A percentile compares a stretch with the other conserved stretches of the same genome.
Evolutionary conservation across 2,329 filamentous ascomycete genomes (phyloP).

Genomic region (Neonectria sp.): DNA sequence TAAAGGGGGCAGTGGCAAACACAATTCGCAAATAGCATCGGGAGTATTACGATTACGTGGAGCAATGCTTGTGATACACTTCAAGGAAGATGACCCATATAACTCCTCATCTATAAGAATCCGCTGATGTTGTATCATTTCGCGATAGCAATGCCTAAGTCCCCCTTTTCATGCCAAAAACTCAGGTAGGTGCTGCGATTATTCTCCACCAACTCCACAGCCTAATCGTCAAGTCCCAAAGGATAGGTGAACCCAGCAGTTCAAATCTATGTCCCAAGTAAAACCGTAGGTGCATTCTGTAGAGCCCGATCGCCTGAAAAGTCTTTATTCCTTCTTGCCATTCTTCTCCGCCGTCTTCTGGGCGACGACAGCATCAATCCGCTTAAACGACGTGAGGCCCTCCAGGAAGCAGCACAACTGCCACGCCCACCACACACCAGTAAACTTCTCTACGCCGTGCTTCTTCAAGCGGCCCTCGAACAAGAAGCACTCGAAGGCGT

Average conservation of each 20-base stretch:
- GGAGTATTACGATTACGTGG: too few species aligned
- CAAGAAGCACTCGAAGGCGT: constrained; percentile 73
- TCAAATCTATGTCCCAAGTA: neutral
- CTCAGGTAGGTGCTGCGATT: neutral
- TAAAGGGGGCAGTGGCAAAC: too few species aligned
- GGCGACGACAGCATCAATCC: constrained; percentile 66
- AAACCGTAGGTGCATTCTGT: too few species aligned
- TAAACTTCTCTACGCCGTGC: constrained; percentile 63
- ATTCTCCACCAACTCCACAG: neutral
- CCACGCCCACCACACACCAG: constrained; percentile 70
- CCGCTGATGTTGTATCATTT: neutral
- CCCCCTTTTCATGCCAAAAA: too few species aligned
- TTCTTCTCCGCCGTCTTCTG: constrained; percentile 60
- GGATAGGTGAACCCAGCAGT: neutral
- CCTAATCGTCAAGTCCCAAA: neutral
- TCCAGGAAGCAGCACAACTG: constrained; percentile 67
- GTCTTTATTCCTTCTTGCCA: constrained; percentile 58
- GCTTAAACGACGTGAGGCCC: constrained; percentile 64
- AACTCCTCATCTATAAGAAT: too few species aligned
- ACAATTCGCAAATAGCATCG: too few species aligned
- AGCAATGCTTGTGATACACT: too few species aligned
- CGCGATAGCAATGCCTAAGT: neutral
- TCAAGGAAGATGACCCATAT: too few species aligned
- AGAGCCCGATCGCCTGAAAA: neutral
- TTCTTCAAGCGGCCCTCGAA: constrained; percentile 64